A percentile compares a stretch with the other conserved stretches of the same genome.
Evolutionary conservation across 257 asterid genomes (phyloP).

Genomic region (Coffea canephora): DNA sequence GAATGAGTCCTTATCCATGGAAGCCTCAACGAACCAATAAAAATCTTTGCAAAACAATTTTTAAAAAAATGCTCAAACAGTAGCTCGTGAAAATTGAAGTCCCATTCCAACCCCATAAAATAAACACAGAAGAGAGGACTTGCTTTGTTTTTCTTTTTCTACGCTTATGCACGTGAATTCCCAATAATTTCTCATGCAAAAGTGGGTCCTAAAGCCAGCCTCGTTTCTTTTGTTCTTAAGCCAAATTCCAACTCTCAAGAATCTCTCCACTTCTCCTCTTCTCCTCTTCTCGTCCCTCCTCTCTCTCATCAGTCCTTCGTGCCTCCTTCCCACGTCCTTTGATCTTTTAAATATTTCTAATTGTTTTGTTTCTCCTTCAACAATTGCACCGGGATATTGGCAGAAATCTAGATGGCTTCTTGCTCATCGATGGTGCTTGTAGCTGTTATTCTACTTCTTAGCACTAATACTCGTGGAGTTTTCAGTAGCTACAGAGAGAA

Average conservation of each 20-base stretch:
- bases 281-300: not conserved
- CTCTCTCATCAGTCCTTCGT: not conserved
- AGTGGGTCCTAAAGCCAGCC: conserved; percentile 74
- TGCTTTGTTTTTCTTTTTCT: conserved; percentile 3
- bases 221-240: conserved; percentile 62
- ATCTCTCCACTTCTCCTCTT: conserved; percentile 34
- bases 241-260: conserved; percentile 63
- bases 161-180: conserved; percentile 65
- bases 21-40: not conserved
- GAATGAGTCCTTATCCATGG: conserved; percentile 48
- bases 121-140: not conserved
- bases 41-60: not conserved
- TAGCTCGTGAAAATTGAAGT: not conserved
- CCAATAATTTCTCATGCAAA: conserved; percentile 95
- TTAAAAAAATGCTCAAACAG: not conserved
- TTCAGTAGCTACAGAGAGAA: conserved; percentile 33
- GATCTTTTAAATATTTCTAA: not conserved
- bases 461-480: conserved; percentile 21
- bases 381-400: not conserved
- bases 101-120: not conserved
- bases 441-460: conserved; percentile 15
- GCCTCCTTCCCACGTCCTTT: not conserved
- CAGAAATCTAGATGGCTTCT: conserved; percentile 3
- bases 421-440: not conserved
- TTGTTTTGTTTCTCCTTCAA: not conserved